Conservation (phyloP, 192 early-diverging fungal genomes). For the Backusella tuberculispora region DNA sequence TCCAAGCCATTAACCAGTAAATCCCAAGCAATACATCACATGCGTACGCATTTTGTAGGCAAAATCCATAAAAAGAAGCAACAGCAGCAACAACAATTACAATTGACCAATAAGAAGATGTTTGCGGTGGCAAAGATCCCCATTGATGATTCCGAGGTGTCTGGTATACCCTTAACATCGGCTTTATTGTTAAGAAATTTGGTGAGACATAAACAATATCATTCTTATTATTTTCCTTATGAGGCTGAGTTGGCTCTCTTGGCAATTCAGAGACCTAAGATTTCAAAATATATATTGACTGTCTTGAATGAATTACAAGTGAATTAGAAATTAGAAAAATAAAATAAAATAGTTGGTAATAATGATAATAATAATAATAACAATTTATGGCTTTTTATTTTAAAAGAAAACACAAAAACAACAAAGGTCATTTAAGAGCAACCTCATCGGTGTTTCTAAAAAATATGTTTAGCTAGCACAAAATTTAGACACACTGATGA, state of each 20-base stretch:
- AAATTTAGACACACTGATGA: no score
- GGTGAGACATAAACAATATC: conserved; percentile 46
- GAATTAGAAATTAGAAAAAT: background rate
- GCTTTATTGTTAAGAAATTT: conserved; percentile 58
- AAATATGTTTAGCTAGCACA: no score
- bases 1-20: background rate
- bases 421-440: no score
- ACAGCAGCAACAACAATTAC: background rate
- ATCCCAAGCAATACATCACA: conserved; percentile 44
- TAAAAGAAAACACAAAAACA: no score
- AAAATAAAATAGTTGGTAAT: background rate
- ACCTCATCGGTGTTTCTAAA: no score
- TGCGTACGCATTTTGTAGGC: conserved; percentile 56
- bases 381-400: no score
- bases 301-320: conserved; percentile 48
- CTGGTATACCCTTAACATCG: conserved; percentile 61
- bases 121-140: conserved; percentile 33
- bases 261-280: conserved; percentile 53
- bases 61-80: conserved; percentile 41
- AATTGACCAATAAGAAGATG: background rate
- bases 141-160: conserved; percentile 47
- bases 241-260: conserved; percentile 52
- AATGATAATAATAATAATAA: no score
- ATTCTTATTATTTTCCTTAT: conserved; percentile 53
- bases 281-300: conserved; percentile 51